phyloP scores from a whole-genome alignment of 306 rosid genomes.

The Castanea sativa region DNA sequence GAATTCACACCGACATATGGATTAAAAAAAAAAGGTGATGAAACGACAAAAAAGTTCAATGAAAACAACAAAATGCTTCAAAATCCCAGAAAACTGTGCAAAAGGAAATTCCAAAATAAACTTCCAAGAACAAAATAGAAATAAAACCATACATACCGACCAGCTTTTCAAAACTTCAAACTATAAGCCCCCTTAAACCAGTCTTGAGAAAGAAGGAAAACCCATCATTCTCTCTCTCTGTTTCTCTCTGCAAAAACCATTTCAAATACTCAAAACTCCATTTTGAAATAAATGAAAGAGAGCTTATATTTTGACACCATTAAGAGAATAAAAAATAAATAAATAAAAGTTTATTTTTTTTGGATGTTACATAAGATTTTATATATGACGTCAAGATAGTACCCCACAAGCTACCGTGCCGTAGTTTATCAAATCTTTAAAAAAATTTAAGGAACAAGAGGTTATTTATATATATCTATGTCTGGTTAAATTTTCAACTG shows the following conservation, averaged over 20 bases:
- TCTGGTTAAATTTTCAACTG: too few species aligned
- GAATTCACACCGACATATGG: neutral
- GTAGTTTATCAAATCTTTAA: too few species aligned
- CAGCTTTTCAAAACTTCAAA: slow-evolving; percentile 4
- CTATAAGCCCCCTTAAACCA: neutral
- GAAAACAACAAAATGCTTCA: neutral
- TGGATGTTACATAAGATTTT: neutral
- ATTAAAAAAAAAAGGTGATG: neutral
- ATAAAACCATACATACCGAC: neutral
- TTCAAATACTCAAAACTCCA: slow-evolving; percentile 3
- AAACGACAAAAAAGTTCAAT: neutral
- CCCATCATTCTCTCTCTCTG: neutral
- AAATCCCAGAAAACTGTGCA: neutral
- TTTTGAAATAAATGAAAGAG: neutral
- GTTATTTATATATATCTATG: too few species aligned
- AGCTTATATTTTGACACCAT: neutral
- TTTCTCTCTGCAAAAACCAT: neutral
- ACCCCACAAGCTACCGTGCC: too few species aligned
- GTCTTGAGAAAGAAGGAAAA: neutral
- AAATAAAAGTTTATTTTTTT: too few species aligned
- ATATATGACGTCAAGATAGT: too few species aligned
- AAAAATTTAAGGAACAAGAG: too few species aligned
- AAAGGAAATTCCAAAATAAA: neutral
- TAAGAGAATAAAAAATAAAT: too few species aligned
- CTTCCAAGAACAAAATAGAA: neutral